Evolutionary conservation across 1,284 basidiomycete species (phyloP), one percentile per base, ranked within the genome.

Genomic region (Takashimella koratensis): DNA sequence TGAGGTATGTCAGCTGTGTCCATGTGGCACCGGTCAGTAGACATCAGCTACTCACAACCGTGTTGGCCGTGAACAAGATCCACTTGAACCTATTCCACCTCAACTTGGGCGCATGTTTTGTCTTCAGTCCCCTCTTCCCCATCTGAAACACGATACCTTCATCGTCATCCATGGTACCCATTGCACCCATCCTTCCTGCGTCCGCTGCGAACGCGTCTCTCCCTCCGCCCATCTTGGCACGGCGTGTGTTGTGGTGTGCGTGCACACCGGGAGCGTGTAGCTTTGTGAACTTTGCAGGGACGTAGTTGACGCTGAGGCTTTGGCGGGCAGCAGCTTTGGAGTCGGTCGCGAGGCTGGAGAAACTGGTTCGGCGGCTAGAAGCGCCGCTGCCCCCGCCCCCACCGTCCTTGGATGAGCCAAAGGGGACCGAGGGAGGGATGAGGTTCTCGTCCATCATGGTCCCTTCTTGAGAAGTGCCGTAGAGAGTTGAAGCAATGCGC

Each of bases 51-150:
- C 82, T 66, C 56, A 84, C 82, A 26, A 81, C 45, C 26, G 72
- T 67, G 66, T 85, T 86, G 36, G 82, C 76, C 26, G 77, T 40
- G 62, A 86, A 83, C 43, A 87, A 67, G 10, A 77, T 74, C 84
- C 84, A 86, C 68, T 87, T 87, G 78, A 86, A 87, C 60, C 76
- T 78, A 64, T 83, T 87, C 85, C 85, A 86, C 26, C 80, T 76
- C 61, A 83, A 72, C 57, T 77, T 80, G 43, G 76, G 74, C 59
- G 77, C 78, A 52, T 76, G 68, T 58, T 74, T 63, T 30, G 73
- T 73, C 74, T 65, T 73, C 65, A 72, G 56, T 4, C 67, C 71
- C 25, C 68, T 75, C 47, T 77, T 75, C 27, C 73, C 72, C 44
- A 72, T 51, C 49, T 70, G 68, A 41, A 74, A 71, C n/a, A 73